Evolutionary conservation across 768 basidiomycete genomes (phyloP).

Genomic region (Neoboletus subvelutipes): DNA sequence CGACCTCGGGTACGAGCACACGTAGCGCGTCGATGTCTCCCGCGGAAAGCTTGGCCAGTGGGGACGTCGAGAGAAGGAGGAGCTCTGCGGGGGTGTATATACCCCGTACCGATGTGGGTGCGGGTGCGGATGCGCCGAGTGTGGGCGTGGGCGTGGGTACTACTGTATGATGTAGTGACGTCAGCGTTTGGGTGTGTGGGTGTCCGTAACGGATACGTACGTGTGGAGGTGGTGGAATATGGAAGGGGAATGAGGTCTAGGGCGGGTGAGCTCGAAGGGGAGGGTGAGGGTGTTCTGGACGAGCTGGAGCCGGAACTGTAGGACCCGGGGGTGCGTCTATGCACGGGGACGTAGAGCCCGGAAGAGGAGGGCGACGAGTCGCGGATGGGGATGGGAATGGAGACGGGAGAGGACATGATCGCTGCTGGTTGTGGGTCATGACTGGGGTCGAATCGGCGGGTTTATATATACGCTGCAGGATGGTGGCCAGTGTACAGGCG

Average conservation of each 20-base stretch:
- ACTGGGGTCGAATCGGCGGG: no score
- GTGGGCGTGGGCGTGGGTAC: no score
- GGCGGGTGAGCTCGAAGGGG: slow-evolving; percentile 8
- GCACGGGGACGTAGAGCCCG: slow-evolving; percentile 45
- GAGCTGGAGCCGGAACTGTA: slow-evolving; percentile 16
- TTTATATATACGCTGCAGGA: slow-evolving; percentile 4
- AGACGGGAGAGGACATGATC: slow-evolving; percentile 30
- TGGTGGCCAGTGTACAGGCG: slow-evolving; percentile 1
- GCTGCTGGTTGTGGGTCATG: slow-evolving; percentile 1
- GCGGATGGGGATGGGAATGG: no score
- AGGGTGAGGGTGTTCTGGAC: slow-evolving; percentile 15
- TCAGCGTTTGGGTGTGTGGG: not conserved
- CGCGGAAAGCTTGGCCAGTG: slow-evolving; percentile 14
- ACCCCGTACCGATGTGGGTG: slow-evolving; percentile 4
- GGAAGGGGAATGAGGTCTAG: no score
- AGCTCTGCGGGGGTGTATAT: slow-evolving; percentile 30
- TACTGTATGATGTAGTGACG: not conserved
- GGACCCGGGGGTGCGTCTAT: slow-evolving; percentile 29
- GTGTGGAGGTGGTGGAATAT: not conserved
- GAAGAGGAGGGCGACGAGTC: no score
- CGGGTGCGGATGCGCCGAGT: not conserved
- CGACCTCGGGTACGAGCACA: slow-evolving; percentile 25
- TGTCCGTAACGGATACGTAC: not conserved
- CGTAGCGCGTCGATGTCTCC: slow-evolving; percentile 12
- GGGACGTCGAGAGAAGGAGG: slow-evolving; percentile 23